These are phyloP conservation scores for Chaetomium sp. DNA, from an alignment of 2,329 filamentous ascomycete genomes.

Conservation along the genomic window DNA sequence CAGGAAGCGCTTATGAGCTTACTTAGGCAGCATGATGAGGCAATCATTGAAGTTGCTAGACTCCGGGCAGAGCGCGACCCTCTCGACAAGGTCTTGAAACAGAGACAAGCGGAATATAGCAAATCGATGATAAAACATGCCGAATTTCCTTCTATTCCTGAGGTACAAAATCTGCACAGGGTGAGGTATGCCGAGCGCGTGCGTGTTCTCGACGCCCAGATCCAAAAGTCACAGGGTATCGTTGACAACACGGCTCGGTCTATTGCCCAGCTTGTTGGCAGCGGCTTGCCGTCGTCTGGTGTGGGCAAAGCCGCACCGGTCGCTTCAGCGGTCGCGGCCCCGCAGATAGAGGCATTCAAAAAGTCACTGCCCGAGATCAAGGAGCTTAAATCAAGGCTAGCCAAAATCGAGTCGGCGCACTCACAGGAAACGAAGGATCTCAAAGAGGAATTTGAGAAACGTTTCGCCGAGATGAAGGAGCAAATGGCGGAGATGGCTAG, in stretches of 20 bases:
- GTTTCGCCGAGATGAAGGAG: neutral
- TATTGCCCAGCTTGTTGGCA: neutral
- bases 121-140: conserved; percentile 18
- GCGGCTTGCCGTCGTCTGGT: too few relatives aligned
- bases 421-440: neutral
- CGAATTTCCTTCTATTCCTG: conserved; percentile 22
- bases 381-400: conserved; percentile 4
- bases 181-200: conserved; percentile 6
- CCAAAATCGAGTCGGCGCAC: neutral
- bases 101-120: conserved; percentile 19
- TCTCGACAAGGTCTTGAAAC: conserved; percentile 12
- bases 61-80: conserved; percentile 11
- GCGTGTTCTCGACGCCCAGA: conserved; percentile 1
- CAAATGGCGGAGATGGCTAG: neutral
- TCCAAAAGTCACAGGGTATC: conserved; percentile 4
- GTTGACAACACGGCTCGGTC: neutral
- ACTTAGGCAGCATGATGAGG: conserved; percentile 1
- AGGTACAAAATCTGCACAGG: conserved; percentile 21
- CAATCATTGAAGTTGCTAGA: conserved; percentile 1
- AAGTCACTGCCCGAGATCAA: conserved; percentile 4
- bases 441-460: neutral
- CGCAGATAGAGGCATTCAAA: neutral
- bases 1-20: neutral
- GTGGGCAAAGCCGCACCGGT: too few relatives aligned
- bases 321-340: neutral